Percentiles rank a stretch among this genome's conserved stretches.
phyloP scores from a whole-genome alignment of 805 yeast genomes.

The Saccharomycopsis javanensis region DNA sequence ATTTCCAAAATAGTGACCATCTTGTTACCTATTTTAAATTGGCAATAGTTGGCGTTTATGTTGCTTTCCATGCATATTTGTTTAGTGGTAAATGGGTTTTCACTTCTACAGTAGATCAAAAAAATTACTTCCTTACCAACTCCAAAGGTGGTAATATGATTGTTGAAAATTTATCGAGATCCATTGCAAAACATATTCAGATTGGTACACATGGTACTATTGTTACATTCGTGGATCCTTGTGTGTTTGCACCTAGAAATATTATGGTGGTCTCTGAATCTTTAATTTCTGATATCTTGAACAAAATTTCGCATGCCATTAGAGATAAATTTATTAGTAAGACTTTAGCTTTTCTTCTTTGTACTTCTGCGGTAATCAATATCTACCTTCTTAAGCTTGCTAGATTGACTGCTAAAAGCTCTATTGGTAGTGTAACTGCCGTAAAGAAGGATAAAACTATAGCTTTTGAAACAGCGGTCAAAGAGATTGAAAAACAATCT shows the following conservation, averaged over 20 bases:
- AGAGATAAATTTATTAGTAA: slow-evolving; percentile 76
- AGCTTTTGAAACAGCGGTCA: slow-evolving; percentile 20
- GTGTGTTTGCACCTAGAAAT: slow-evolving; percentile 49
- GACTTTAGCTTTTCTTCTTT: slow-evolving; percentile 59
- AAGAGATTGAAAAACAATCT: slow-evolving; percentile 24
- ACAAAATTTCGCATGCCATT: slow-evolving; percentile 54
- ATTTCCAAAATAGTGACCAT: slow-evolving; percentile 18
- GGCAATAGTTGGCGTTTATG: slow-evolving; percentile 47
- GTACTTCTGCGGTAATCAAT: slow-evolving; percentile 70
- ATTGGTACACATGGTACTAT: slow-evolving; percentile 41
- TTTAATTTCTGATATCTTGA: slow-evolving; percentile 39
- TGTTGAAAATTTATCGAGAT: slow-evolving; percentile 28
- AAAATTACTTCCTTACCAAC: background rate
- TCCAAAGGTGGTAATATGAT: slow-evolving; percentile 16
- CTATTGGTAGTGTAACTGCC: slow-evolving; percentile 22
- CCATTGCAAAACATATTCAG: slow-evolving; percentile 35
- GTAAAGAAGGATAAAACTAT: background rate
- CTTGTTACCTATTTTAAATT: slow-evolving; percentile 47
- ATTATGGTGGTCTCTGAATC: slow-evolving; percentile 54
- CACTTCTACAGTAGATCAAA: background rate
- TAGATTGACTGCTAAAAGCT: slow-evolving; percentile 38
- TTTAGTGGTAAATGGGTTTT: slow-evolving; percentile 52
- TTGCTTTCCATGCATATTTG: slow-evolving; percentile 57
- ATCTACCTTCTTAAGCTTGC: slow-evolving; percentile 81
- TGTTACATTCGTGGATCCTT: slow-evolving; percentile 49